Evolutionary conservation across 495 filamentous ascomycete species (phyloP), one percentile per base, ranked within the genome.

Genomic region (Trichoderma orchidacearum): DNA sequence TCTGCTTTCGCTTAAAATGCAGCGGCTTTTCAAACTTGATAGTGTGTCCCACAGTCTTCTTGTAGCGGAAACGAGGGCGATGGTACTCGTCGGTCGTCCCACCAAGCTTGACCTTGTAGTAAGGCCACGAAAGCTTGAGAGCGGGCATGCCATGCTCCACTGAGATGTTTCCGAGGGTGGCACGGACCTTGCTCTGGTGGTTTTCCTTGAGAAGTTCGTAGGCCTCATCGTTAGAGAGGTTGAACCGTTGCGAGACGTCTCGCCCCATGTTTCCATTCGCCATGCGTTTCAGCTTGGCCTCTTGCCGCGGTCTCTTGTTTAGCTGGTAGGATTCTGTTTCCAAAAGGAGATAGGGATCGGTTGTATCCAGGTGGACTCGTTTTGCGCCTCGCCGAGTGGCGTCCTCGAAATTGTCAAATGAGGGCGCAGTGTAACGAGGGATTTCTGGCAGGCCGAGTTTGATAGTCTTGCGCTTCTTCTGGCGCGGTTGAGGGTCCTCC

Each of bases 151-250:
- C 86, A 69, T 99, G 93, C 70, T 97, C 93, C 28, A 99, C 80
- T 18, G 82, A 78, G 30, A 94, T 74, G 60, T 87, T 88, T 6
- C 89, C 89, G 54, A 99, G 76, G 0, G 86, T 94, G 50, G 89
- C 92, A 36, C 93, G 84, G 60, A 99, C 85, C 70, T 94, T 96
- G 75, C 85, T 92, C 71, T 94, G 89, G 60, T 90, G 88, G 66
- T 96, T 99, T 66, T 94, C 89, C 70, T 99, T 97, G 41, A 99
- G 79, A 54, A 87, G 83, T 61, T 96, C 89, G 65, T 99, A 99
- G 1, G 90, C 91, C 48, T 89, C 85, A 63, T 99, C 93, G 58
- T 95, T 96, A 28, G 92, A 95, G 52, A 95, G 86, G 67, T 97
- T 96, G 77, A 95, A 97, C 23, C 90, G 80, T 59, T 84, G 78